Base-by-base conservation (phyloP, 345 rosid species). In the Leavenworthia alabamica region DNA sequence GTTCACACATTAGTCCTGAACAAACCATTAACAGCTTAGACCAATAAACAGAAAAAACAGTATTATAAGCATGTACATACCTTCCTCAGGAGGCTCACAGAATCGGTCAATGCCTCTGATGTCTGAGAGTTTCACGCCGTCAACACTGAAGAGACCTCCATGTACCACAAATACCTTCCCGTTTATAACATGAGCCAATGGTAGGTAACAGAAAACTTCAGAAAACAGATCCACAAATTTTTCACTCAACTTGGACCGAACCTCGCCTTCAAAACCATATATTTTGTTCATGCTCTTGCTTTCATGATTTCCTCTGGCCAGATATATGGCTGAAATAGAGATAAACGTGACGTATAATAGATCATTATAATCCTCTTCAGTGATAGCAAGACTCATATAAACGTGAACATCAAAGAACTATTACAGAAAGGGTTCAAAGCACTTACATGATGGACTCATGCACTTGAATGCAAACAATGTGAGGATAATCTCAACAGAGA, bases 261-360 rank as follows among this genome's bases (percentile, higher is more conserved):
- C 99, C 71, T 93, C 99, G 2, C 99, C 99, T 86, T 93, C 99
- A 33, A 93, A 93, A 51, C 99, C 99, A 77, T 93, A 93, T 50
- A 93, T 93, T 73, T 87, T 93, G 82, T 93, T 93, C 99, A 93
- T 93, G 80, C 97, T 93, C 84, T 86, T 93, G 85, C 99, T 93
- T 77, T 93, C 99, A 61, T 93, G 97, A 61, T 93, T 93, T 70
- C 99, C 99, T 78, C 97, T 85, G 4, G 99, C 83, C 37, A 93
- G 96, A 75, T 89, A 79, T 23, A 89, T 80, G 41, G 88, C 99
- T 93, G 92, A 68, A 78, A 28, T 3, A 10, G 14, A 0, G 1
- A 63, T 17, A 24, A 32, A n/a, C n/a, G n/a, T n/a, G n/a, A n/a
- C n/a, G n/a, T n/a, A 26, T 3, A 5, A 20, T 42, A 51, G 8